Evolutionary conservation across 2,329 filamentous ascomycete species (phyloP), one percentile per base, ranked within the genome.

Genomic region (Chaetomiaceae sp.): DNA sequence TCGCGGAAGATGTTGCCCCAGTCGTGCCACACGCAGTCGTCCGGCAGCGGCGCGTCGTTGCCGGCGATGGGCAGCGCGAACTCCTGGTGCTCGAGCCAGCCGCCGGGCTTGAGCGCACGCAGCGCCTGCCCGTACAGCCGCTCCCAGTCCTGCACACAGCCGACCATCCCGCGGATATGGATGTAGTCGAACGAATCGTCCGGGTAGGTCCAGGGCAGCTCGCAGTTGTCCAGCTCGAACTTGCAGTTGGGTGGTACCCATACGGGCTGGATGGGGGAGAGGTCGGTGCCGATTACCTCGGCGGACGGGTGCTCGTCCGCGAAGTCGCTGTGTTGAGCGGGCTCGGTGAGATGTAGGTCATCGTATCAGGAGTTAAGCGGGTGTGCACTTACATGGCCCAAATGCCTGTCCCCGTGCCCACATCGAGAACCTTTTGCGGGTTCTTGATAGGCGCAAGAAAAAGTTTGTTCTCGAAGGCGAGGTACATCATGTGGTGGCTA

Each of bases 401-500:
- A 15, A 40, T 40, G 18, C 38, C 38, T 6, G 38, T 40, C 10
- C 38, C 38, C 8, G 38, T 40, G 5, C 42, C 42, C n/a, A 45
- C 18, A 24, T 45, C 42, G 12, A 45, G 30, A 14, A 45, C 42
- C 27, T 35, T 45, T 18, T 45, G 35, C 15, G 42, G 42, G 22
- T 38, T 45, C 17, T 45, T 17, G 27, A 45, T 18, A 2, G 42
- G 42, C 35, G 37, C 42, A 30, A 45, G 35, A 19, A 24, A 32
- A 12, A 45, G 29, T 27, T 38, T 37, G 35, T 45, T 39, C 4
- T 45, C 18, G 27, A 38, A 38, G 18, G 36, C 35, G 19, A 45
- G 24, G 19, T 20, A 33, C n/a, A 45, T 32, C 42, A 45, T 45
- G 18, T 45, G 42, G 42, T 45, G 42, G 37, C 42, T 45, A 14